Evolutionary conservation across 257 asterid genomes (phyloP).

Genomic region (Phtheirospermum japonicum): DNA sequence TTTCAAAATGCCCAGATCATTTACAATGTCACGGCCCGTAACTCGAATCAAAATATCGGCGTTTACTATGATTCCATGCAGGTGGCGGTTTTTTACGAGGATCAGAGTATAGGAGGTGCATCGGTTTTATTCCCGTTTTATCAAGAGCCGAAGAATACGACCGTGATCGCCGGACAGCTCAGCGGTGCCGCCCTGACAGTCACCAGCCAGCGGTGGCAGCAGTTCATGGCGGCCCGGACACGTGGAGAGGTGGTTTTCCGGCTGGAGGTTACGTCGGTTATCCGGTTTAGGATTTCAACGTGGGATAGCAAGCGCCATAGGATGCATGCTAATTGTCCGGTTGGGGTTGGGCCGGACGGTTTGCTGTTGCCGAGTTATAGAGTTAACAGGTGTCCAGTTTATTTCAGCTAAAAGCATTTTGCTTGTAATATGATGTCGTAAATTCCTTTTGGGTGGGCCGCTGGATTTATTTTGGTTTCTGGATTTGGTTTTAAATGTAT

Average conservation of each 20-base stretch:
- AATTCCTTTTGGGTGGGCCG: not conserved
- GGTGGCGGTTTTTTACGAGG: constrained; percentile 49
- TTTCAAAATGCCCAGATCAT: constrained; percentile 39
- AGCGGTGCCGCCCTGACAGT: constrained; percentile 50
- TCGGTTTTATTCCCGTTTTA: constrained; percentile 51
- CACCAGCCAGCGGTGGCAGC: constrained; percentile 47
- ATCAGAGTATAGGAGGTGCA: constrained; percentile 41
- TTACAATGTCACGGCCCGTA: constrained; percentile 66
- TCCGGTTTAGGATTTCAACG: constrained; percentile 68
- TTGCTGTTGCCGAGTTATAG: constrained; percentile 40
- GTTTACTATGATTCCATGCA: constrained; percentile 57
- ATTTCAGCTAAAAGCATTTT: constrained; percentile 40
- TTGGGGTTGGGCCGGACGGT: constrained; percentile 82
- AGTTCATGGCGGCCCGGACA: constrained; percentile 37
- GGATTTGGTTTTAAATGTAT: no score
- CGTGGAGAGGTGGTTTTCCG: constrained; percentile 58
- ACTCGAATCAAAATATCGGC: constrained; percentile 63
- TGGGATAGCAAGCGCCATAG: constrained; percentile 80
- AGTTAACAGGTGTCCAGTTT: constrained; percentile 69
- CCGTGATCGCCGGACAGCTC: constrained; percentile 44
- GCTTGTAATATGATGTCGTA: no score
- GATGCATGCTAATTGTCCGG: constrained; percentile 74
- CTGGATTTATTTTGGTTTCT: not conserved
- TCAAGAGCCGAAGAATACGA: constrained; percentile 71
- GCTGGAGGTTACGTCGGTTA: constrained; percentile 50